These are phyloP conservation scores for Bruguiera hainesii DNA, from an alignment of 441 rosid genomes.

Conservation along the genomic window DNA sequence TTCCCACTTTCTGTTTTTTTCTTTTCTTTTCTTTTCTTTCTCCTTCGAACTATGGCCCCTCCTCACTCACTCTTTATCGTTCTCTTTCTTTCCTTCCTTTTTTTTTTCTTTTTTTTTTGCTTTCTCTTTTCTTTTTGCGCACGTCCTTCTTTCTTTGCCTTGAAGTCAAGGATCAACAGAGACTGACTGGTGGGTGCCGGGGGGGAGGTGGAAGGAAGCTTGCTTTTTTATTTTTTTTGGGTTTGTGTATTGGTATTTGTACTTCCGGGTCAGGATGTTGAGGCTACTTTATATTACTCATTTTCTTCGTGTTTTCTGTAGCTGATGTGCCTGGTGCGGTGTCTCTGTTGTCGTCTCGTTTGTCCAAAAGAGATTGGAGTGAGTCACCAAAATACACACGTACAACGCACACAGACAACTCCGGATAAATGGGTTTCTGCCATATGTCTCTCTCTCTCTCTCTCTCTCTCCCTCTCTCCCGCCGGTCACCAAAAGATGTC, in stretches of 20 bases:
- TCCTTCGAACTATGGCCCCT: not conserved
- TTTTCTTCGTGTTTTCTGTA: too few species aligned
- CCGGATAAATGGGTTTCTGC: not conserved
- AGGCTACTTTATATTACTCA: too few species aligned
- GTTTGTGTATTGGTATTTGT: slow-evolving; percentile 3
- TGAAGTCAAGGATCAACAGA: not conserved
- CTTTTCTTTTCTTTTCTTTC: not conserved
- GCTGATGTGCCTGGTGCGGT: not conserved
- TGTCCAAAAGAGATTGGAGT: slow-evolving; percentile 18
- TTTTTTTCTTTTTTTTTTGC: not conserved
- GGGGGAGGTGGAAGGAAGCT: not conserved
- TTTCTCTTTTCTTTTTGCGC: not conserved
- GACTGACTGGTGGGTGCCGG: not conserved
- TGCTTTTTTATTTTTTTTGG: not conserved
- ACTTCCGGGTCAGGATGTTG: too few species aligned
- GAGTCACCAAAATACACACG: not conserved
- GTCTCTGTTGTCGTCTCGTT: too few species aligned
- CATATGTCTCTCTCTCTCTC: too few species aligned
- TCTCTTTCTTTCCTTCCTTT: not conserved
- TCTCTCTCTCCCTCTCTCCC: too few species aligned
- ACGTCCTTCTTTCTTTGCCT: not conserved
- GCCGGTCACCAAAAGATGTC: too few species aligned
- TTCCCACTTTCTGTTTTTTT: not conserved
- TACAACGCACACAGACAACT: not conserved
- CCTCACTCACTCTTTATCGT: not conserved